phyloP scores from a whole-genome alignment of 768 basidiomycete species.

The Rhizopogon vesiculosus region DNA sequence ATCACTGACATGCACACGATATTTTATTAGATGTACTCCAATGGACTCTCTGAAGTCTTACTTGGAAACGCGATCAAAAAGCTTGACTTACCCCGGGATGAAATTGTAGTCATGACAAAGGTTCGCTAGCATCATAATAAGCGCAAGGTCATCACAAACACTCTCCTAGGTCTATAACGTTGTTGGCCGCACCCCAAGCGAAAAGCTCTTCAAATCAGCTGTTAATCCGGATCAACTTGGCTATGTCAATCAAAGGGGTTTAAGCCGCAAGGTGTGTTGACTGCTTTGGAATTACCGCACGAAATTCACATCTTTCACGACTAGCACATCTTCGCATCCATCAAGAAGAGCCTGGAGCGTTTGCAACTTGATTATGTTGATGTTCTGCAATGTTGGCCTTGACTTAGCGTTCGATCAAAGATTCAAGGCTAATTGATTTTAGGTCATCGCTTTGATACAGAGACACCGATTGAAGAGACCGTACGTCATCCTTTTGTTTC shows the following conservation, averaged over 20 bases:
- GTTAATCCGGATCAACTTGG: slow-evolving; percentile 31
- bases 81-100: slow-evolving; percentile 36
- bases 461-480: slow-evolving; percentile 26
- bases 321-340: slow-evolving; percentile 69
- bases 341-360: slow-evolving; percentile 57
- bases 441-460: slow-evolving; percentile 28
- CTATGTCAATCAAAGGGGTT: slow-evolving; percentile 51
- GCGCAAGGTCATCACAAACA: neutral
- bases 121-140: slow-evolving; percentile 8
- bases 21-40: slow-evolving; percentile 26
- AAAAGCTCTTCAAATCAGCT: neutral
- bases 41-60: slow-evolving; percentile 36
- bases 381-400: slow-evolving; percentile 55
- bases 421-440: slow-evolving; percentile 15
- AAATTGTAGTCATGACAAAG: slow-evolving; percentile 46
- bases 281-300: neutral
- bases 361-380: slow-evolving; percentile 77
- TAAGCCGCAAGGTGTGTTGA: slow-evolving; percentile 35
- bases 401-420: neutral
- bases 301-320: neutral
- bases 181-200: slow-evolving; percentile 9
- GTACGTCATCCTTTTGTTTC: slow-evolving; percentile 28
- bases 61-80: slow-evolving; percentile 43
- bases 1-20: slow-evolving; percentile 16
- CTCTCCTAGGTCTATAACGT: slow-evolving; percentile 6